Evolutionary conservation across 2,329 filamentous ascomycete genomes (phyloP).

Genomic region (Exophiala phaeomuriformis): DNA sequence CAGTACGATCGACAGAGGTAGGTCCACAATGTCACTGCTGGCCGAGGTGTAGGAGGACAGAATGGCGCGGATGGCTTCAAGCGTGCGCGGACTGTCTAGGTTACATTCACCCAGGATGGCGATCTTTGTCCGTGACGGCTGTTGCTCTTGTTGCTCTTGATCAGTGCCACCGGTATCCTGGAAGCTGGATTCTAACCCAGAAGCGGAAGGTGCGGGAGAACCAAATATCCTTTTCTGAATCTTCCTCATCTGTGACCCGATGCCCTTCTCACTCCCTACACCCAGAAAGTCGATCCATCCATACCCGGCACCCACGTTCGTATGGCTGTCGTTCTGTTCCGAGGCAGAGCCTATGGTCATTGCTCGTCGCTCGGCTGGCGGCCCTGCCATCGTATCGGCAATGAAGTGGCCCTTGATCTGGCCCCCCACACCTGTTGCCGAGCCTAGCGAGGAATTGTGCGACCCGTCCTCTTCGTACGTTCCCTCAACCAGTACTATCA

Average conservation of each 20-base stretch:
- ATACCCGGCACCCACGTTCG: constrained; percentile 63
- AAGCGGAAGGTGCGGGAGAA: constrained; percentile 12
- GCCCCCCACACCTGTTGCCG: constrained; percentile 65
- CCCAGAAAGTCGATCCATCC: constrained; percentile 97
- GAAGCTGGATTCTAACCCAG: no score
- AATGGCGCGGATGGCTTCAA: constrained; percentile 74
- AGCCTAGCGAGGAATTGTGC: constrained; percentile 60
- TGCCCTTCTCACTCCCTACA: constrained; percentile 78
- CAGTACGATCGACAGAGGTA: constrained; percentile 72
- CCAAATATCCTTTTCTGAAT: constrained; percentile 64
- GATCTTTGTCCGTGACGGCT: constrained; percentile 42
- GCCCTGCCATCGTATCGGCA: constrained; percentile 82
- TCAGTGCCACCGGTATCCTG: background rate
- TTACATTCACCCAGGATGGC: constrained; percentile 81
- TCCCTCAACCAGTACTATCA: constrained; percentile 91
- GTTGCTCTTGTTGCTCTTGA: constrained; percentile 30
- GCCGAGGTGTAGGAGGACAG: constrained; percentile 65
- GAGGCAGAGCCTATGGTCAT: constrained; percentile 64
- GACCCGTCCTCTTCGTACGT: constrained; percentile 92
- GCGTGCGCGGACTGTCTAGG: constrained; percentile 72
- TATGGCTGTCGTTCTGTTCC: constrained; percentile 25
- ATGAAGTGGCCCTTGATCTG: constrained; percentile 88
- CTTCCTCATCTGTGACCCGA: constrained; percentile 72
- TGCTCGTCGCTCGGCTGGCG: constrained; percentile 78
- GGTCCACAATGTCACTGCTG: constrained; percentile 43